Base-by-base conservation (phyloP, 2,329 filamentous ascomycete genomes). In the Venturia asperata region DNA sequence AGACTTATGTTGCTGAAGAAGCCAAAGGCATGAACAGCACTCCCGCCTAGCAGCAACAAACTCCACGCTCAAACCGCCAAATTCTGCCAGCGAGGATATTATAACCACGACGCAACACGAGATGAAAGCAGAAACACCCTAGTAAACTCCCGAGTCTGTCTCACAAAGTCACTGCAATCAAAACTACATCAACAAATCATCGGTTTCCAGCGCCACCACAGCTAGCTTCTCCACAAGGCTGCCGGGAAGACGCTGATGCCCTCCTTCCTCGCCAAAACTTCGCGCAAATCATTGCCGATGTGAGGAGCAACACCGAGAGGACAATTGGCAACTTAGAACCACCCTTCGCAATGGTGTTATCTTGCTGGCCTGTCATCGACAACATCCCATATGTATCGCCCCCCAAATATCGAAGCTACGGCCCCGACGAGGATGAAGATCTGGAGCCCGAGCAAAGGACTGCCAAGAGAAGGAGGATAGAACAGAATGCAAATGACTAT, bases 401-500 rank as follows among this genome's bases (percentile, higher is more conserved):
- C 55, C 62, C 69, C 21, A 70, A 77, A 2, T 74, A 80, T 64
- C 83, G 85, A 49, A 74, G 84, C 15, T 74, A 86, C 19, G 83
- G 79, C 67, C 75, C 79, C 9, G 81, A 83, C n/a, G 83, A 83
- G 7, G 85, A 88, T 58, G 77, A 85, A 61, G 82, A 85, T 42
- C 72, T 82, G 64, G 83, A 84, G 67, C 74, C 80, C 15, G 73
- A 72, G 24, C 74, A 82, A 3, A 76, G 76, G 41, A 73, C 78
- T 3, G 79, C 82, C 15, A 85, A 83, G 71, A 80, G 79, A 34
- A 73, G 77, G 27, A 80, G 84, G 66, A 85, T 87, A 66, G 86
- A 89, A 72, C 74, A 78, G 0, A 81, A 87, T 15, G 87, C 84
- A 1, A 75, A 79, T 41, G 79, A 80, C 42, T 90, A 83, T 69